Evolutionary conservation across 768 basidiomycete genomes (phyloP).

Genomic region (Suillus bovinus): DNA sequence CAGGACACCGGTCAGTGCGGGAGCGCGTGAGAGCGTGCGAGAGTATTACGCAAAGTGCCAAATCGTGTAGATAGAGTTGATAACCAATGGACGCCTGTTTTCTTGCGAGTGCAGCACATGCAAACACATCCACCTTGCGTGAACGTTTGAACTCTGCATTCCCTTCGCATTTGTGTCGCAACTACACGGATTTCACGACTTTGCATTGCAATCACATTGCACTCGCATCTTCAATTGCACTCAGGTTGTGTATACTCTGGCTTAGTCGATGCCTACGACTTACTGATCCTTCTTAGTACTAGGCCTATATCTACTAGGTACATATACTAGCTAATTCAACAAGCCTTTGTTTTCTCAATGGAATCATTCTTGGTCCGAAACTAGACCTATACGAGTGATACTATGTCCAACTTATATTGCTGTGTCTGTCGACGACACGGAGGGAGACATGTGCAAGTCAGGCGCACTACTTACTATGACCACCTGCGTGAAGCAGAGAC

Average conservation of each 20-base stretch:
- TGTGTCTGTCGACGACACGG: neutral
- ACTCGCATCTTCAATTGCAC: neutral
- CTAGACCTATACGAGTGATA: neutral
- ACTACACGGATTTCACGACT: neutral
- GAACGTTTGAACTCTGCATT: too few species aligned
- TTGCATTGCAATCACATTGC: neutral
- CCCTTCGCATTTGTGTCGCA: neutral
- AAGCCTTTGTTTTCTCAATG: neutral
- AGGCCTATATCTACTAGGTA: neutral
- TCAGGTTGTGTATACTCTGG: neutral
- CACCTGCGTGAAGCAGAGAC: neutral
- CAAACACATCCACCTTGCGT: too few species aligned
- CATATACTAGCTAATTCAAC: neutral
- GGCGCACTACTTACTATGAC: neutral
- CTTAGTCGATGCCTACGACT: neutral
- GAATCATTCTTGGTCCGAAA: neutral
- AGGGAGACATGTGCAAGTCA: neutral
- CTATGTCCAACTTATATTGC: neutral
- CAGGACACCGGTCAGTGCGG: neutral
- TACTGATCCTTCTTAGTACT: neutral
- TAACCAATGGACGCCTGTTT: too few species aligned
- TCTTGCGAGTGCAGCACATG: too few species aligned
- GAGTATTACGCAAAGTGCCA: neutral
- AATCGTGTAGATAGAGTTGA: neutral
- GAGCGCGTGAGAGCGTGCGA: neutral